Evolutionary conservation across 2,329 filamentous ascomycete genomes (phyloP).

Genomic region (Penicillium sp.): DNA sequence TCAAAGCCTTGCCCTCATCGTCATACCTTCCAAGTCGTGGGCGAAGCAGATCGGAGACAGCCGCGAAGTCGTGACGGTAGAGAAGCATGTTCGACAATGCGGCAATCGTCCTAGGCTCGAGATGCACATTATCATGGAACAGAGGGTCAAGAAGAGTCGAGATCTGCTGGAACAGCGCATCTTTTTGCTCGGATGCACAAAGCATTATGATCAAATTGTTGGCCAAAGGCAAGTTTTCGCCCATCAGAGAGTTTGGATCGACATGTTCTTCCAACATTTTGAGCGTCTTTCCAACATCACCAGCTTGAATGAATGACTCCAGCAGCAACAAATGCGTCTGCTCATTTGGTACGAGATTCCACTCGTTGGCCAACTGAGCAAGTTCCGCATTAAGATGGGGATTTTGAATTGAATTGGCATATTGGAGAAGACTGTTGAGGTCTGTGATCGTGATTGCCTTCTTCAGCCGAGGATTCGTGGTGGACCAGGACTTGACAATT

Average conservation of each 20-base stretch:
- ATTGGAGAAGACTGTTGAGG: constrained; percentile 72
- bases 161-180: constrained; percentile 67
- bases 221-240: constrained; percentile 61
- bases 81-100: constrained; percentile 72
- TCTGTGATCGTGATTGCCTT: constrained; percentile 64
- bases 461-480: constrained; percentile 43
- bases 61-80: constrained; percentile 69
- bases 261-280: constrained; percentile 55
- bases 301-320: constrained; percentile 68
- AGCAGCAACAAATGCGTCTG: constrained; percentile 72
- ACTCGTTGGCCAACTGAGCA: constrained; percentile 62
- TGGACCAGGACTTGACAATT: constrained; percentile 68
- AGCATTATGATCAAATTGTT: constrained; percentile 72
- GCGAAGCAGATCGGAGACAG: constrained; percentile 78
- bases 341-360: constrained; percentile 64
- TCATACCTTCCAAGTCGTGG: constrained; percentile 51
- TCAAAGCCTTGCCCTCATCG: constrained; percentile 60
- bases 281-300: constrained; percentile 62
- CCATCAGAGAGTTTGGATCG: constrained; percentile 52
- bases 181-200: constrained; percentile 52
- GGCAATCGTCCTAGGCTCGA: constrained; percentile 72
- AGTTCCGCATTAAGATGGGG: constrained; percentile 71
- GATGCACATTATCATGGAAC: constrained; percentile 64
- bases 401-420: constrained; percentile 68
- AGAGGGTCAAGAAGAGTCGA: constrained; percentile 70